These are phyloP conservation scores for Ramalina peruviana DNA, from an alignment of 495 filamentous ascomycete genomes.

Conservation along the genomic window DNA sequence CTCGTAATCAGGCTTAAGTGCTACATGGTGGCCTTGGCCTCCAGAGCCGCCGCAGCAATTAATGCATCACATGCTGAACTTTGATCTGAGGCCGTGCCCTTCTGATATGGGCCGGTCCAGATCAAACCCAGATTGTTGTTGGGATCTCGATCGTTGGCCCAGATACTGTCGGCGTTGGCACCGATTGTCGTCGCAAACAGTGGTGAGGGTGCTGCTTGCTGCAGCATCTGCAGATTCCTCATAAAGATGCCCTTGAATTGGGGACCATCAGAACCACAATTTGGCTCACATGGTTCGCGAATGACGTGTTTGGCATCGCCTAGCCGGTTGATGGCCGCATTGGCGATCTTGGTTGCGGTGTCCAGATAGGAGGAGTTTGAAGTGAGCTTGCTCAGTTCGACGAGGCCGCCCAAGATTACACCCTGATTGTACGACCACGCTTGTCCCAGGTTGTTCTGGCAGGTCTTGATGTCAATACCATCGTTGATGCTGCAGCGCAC, in stretches of 20 bases:
- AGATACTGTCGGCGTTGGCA: slow-evolving; percentile 52
- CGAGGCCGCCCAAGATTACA: slow-evolving; percentile 57
- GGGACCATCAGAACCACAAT: slow-evolving; percentile 42
- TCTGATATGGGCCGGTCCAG: slow-evolving; percentile 37
- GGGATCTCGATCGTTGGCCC: slow-evolving; percentile 42
- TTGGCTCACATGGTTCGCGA: slow-evolving; percentile 51
- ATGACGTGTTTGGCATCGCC: slow-evolving; percentile 41
- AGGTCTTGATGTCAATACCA: slow-evolving; percentile 41
- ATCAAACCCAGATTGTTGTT: slow-evolving; percentile 35
- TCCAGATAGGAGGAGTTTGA: slow-evolving; percentile 37
- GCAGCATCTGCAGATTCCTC: slow-evolving; percentile 49
- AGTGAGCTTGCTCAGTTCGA: slow-evolving; percentile 46
- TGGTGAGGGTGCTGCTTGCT: slow-evolving; percentile 35
- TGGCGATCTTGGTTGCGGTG: slow-evolving; percentile 49
- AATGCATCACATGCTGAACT: slow-evolving; percentile 55
- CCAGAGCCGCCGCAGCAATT: slow-evolving; percentile 37
- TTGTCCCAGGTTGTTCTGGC: slow-evolving; percentile 48
- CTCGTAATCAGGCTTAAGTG: no score
- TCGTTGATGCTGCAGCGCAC: slow-evolving; percentile 54
- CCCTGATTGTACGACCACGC: slow-evolving; percentile 76
- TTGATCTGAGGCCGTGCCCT: slow-evolving; percentile 43
- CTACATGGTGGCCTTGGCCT: no score
- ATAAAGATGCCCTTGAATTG: slow-evolving; percentile 78
- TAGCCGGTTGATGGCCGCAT: slow-evolving; percentile 43
- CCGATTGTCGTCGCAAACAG: slow-evolving; percentile 40